phyloP scores from a whole-genome alignment of 1,284 basidiomycete species.

The Rhizopogon hawkerae region DNA sequence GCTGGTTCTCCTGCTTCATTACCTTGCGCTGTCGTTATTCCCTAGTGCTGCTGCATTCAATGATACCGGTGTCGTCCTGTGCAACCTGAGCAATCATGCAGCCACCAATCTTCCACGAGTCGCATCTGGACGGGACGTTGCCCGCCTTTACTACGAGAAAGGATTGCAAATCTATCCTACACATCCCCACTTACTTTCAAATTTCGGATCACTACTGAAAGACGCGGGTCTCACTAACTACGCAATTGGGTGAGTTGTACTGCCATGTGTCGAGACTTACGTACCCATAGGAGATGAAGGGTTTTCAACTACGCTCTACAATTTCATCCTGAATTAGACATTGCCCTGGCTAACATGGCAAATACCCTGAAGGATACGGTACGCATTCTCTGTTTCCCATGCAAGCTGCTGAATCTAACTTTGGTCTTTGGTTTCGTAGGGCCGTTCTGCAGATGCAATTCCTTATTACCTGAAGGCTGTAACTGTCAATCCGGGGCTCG shows the following conservation, averaged over 20 bases:
- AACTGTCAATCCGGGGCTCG: constrained; percentile 42
- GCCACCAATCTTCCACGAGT: constrained; percentile 15
- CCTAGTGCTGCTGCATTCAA: constrained; percentile 52
- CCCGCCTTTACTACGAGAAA: constrained; percentile 45
- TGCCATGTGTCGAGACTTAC: not conserved
- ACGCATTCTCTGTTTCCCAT: constrained; percentile 9
- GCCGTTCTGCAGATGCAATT: constrained; percentile 44
- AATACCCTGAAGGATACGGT: constrained; percentile 50
- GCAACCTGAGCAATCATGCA: constrained; percentile 32
- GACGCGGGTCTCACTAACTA: constrained; percentile 45
- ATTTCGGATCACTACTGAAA: constrained; percentile 53
- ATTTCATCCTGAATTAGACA: constrained; percentile 49
- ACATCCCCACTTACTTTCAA: constrained; percentile 55
- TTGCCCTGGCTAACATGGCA: constrained; percentile 55
- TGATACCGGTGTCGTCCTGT: constrained; percentile 53
- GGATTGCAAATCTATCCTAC: constrained; percentile 46
- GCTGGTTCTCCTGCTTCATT: constrained; percentile 47
- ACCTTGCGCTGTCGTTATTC: constrained; percentile 45
- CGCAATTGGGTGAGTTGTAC: constrained; percentile 38
- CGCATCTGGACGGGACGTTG: constrained; percentile 32
- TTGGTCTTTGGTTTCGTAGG: constrained; percentile 23
- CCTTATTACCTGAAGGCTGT: constrained; percentile 48
- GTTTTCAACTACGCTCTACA: constrained; percentile 35
- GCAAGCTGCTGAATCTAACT: not conserved
- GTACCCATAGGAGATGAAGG: constrained; percentile 5